Conservation (phyloP, 2,329 filamentous ascomycete species). For the Rhexocercosporidium sp. region DNA sequence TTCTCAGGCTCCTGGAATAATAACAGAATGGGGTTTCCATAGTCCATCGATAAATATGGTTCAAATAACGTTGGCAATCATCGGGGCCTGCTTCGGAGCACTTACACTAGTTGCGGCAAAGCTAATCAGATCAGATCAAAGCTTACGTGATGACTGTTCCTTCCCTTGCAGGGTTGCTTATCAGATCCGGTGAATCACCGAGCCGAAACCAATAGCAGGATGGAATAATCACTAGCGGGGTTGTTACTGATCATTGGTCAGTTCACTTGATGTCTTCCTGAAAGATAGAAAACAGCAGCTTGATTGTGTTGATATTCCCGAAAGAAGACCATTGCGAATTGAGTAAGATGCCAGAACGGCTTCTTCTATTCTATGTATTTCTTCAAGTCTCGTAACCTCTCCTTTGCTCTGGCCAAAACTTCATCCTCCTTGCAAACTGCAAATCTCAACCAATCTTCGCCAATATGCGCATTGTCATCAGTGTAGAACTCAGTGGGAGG, state of each 20-base stretch:
- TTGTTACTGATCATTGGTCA: not conserved
- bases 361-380: conserved; percentile 52
- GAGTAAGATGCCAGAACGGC: not conserved
- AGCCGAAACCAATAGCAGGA: not conserved
- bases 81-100: not conserved
- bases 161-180: not conserved
- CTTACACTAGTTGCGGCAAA: conserved; percentile 1
- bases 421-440: conserved; percentile 96
- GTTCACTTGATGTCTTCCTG: not conserved
- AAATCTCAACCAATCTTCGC: conserved; percentile 92
- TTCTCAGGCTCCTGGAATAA: not conserved
- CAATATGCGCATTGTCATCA: conserved; percentile 78
- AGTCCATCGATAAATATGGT: not conserved
- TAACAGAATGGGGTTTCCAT: not conserved
- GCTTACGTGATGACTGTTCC: conserved; percentile 7
- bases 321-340: not conserved
- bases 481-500: conserved; percentile 98
- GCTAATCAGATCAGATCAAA: conserved; percentile 7
- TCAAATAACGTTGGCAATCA: not conserved
- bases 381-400: conserved; percentile 57
- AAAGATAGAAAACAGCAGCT: not conserved
- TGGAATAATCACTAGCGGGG: not conserved
- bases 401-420: conserved; percentile 79
- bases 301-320: too few relatives aligned
- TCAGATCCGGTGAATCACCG: not conserved